A percentile compares a stretch with the other conserved stretches of the same genome.
Conservation (phyloP, 2,329 filamentous ascomycete species). For the Trichophyton benhamiae region DNA sequence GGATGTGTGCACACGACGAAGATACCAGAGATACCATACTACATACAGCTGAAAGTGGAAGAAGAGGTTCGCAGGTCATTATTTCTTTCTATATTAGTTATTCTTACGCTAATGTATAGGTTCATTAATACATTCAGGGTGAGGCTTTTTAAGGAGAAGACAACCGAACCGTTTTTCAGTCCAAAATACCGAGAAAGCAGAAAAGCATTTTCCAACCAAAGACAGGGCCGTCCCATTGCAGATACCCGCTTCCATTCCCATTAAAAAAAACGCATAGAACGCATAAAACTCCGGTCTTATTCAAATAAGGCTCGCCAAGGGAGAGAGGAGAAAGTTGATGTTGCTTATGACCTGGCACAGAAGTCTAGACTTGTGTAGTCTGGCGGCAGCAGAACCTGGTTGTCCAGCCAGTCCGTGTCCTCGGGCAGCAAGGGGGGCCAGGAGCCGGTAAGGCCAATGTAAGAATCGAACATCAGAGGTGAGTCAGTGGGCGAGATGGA, state of each 20-base stretch:
- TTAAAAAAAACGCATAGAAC: too few relatives aligned
- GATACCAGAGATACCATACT: too few relatives aligned
- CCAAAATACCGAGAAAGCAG: too few relatives aligned
- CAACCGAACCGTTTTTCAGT: background rate
- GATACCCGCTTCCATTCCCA: too few relatives aligned
- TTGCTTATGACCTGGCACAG: background rate
- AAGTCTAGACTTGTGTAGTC: background rate
- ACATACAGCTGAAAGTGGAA: too few relatives aligned
- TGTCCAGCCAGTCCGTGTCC: slow-evolving; percentile 14
- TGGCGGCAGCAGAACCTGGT: slow-evolving; percentile 4
- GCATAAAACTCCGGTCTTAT: background rate
- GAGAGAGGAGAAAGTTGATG: background rate
- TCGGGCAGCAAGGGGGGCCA: slow-evolving; percentile 13
- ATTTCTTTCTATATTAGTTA: background rate
- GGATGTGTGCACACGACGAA: too few relatives aligned
- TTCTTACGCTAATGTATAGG: background rate
- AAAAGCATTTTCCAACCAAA: background rate
- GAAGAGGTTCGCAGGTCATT: background rate
- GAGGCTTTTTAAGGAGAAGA: background rate
- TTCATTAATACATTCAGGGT: background rate
- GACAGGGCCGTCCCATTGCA: background rate
- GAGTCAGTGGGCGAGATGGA: slow-evolving; percentile 12
- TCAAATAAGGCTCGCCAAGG: background rate
- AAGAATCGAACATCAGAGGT: slow-evolving; percentile 11
- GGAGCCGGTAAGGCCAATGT: slow-evolving; percentile 2